These are phyloP conservation scores for Wickerhamia fluorescens DNA, from an alignment of 805 yeast genomes.

Conservation along the genomic window DNA sequence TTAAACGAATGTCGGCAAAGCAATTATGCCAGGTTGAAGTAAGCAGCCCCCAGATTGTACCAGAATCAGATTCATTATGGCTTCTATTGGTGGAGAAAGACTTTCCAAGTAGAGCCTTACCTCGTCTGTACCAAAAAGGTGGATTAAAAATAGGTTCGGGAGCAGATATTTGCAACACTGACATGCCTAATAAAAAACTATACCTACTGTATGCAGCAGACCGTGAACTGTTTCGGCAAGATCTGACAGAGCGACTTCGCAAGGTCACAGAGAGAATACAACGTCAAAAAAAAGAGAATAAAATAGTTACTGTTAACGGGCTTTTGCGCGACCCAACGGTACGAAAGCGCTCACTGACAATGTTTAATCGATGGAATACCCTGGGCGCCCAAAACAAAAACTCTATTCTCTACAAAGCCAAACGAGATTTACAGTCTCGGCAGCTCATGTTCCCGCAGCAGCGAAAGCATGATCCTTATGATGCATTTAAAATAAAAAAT, in stretches of 20 bases:
- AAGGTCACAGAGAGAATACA: slow-evolving; percentile 33
- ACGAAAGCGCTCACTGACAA: slow-evolving; percentile 8
- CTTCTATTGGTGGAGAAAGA: slow-evolving; percentile 36
- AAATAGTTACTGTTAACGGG: slow-evolving; percentile 17
- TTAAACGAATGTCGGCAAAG: slow-evolving; percentile 31
- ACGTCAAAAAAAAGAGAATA: slow-evolving; percentile 32
- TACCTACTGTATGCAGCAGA: slow-evolving; percentile 35
- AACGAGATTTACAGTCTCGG: slow-evolving; percentile 28
- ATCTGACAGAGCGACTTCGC: slow-evolving; percentile 40
- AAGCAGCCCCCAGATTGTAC: slow-evolving; percentile 35
- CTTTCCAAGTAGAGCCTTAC: slow-evolving; percentile 33
- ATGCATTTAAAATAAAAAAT: slow-evolving; percentile 15
- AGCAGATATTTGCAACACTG: too few species aligned
- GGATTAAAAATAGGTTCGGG: background rate
- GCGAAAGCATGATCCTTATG: slow-evolving; percentile 18
- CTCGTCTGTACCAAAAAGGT: too few species aligned
- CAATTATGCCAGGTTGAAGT: slow-evolving; percentile 34
- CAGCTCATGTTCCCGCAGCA: slow-evolving; percentile 22
- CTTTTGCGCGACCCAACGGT: slow-evolving; percentile 25
- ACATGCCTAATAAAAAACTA: slow-evolving; percentile 29
- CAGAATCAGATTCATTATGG: slow-evolving; percentile 43
- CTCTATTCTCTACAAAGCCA: slow-evolving; percentile 31
- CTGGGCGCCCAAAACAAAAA: too few species aligned
- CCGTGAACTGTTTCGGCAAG: slow-evolving; percentile 35
- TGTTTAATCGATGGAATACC: too few species aligned